Conservation (phyloP, 768 basidiomycete species). For the Omphalotus guepiniiformis region DNA sequence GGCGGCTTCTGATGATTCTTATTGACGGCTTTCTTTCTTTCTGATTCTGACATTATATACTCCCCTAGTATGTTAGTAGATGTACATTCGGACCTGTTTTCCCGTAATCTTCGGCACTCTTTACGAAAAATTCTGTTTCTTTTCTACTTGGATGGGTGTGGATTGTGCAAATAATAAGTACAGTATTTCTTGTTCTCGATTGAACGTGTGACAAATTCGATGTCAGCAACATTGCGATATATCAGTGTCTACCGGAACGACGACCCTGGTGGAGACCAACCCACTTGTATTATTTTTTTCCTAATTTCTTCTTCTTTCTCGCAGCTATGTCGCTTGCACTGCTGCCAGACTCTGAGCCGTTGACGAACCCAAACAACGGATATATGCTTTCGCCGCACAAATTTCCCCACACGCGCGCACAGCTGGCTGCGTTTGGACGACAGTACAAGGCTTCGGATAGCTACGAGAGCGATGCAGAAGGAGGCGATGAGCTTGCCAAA, state of each 20-base stretch:
- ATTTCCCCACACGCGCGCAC: slow-evolving; percentile 82
- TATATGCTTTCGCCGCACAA: slow-evolving; percentile 22
- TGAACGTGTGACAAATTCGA: too few species aligned
- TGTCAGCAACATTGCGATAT: too few species aligned
- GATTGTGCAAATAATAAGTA: too few species aligned
- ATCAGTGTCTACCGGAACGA: too few species aligned
- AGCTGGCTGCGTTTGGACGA: slow-evolving; percentile 68
- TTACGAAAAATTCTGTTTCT: too few species aligned
- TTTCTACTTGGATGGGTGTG: too few species aligned
- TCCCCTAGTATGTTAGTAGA: slow-evolving; percentile 3
- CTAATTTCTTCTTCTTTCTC: not conserved
- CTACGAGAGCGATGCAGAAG: slow-evolving; percentile 54
- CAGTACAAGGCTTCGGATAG: slow-evolving; percentile 61
- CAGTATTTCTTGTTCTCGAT: too few species aligned
- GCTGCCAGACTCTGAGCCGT: slow-evolving; percentile 8
- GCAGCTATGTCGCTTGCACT: slow-evolving; percentile 6
- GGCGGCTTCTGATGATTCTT: slow-evolving; percentile 29
- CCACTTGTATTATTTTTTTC: not conserved
- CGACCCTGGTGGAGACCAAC: too few species aligned
- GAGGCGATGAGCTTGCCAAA: slow-evolving; percentile 44
- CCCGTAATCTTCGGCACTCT: not conserved
- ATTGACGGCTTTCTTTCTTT: not conserved
- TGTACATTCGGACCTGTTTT: slow-evolving; percentile 6
- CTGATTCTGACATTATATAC: not conserved
- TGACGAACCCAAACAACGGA: slow-evolving; percentile 3